These are phyloP conservation scores for Achaetomium macrosporum DNA, from an alignment of 2,329 filamentous ascomycete genomes.

Conservation along the genomic window DNA sequence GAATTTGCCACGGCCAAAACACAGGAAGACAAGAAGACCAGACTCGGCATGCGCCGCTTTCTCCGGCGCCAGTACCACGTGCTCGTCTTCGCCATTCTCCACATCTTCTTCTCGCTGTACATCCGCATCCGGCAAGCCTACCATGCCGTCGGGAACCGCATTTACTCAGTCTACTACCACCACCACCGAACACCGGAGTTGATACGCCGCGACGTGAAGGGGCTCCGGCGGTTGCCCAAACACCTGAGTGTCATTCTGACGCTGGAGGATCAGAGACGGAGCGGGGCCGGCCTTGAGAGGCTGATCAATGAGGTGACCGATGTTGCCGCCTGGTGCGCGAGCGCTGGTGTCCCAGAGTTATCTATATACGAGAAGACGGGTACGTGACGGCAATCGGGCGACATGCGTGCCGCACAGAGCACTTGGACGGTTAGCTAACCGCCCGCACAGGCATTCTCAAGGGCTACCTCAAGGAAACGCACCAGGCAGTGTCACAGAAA, in stretches of 20 bases:
- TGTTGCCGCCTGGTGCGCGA: slow-evolving; percentile 86
- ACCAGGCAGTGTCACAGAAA: slow-evolving; percentile 71
- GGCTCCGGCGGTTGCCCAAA: slow-evolving; percentile 66
- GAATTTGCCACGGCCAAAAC: slow-evolving; percentile 22
- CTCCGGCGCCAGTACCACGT: slow-evolving; percentile 58
- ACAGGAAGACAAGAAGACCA: slow-evolving; percentile 30
- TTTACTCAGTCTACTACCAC: slow-evolving; percentile 81
- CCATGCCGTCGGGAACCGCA: slow-evolving; percentile 68
- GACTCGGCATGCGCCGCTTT: slow-evolving; percentile 56
- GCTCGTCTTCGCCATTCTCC: slow-evolving; percentile 63
- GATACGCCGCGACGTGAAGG: slow-evolving; percentile 79
- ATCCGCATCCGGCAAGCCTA: slow-evolving; percentile 76
- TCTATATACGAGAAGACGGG: slow-evolving; percentile 91
- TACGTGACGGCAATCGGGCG: slow-evolving; percentile 36
- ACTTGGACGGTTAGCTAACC: slow-evolving; percentile 1
- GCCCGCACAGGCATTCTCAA: slow-evolving; percentile 68
- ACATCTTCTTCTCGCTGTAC: slow-evolving; percentile 82
- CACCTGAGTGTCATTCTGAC: slow-evolving; percentile 85
- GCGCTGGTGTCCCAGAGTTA: slow-evolving; percentile 78
- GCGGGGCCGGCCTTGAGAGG: slow-evolving; percentile 70
- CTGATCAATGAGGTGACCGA: slow-evolving; percentile 89
- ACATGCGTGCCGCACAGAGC: not conserved
- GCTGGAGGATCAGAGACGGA: slow-evolving; percentile 61
- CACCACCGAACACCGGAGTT: slow-evolving; percentile 93
- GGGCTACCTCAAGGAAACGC: slow-evolving; percentile 77